phyloP scores from a whole-genome alignment of 2,329 filamentous ascomycete genomes.

The Emmonsia crescens region DNA sequence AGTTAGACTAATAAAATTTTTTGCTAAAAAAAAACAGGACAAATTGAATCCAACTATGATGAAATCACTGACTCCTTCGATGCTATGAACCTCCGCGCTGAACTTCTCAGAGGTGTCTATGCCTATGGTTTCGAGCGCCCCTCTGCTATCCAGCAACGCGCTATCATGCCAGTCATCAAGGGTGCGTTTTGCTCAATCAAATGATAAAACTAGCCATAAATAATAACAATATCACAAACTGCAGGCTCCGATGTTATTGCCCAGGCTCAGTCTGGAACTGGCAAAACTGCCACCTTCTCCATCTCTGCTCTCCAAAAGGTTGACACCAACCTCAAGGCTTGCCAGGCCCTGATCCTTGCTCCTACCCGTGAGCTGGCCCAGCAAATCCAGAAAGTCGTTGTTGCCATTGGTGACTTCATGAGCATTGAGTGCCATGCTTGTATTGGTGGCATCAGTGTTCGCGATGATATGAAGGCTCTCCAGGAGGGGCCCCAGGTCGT shows the following conservation, averaged over 20 bases:
- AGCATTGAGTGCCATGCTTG: constrained; percentile 98
- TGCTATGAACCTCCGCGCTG: constrained; percentile 90
- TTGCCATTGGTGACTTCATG: constrained; percentile 99
- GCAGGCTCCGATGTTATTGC: constrained; percentile 96
- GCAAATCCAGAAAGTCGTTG: constrained; percentile 98
- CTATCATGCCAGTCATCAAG: constrained; percentile 99
- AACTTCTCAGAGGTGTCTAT: constrained; percentile 97
- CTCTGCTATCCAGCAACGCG: constrained; percentile 98
- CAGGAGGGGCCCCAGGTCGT: constrained; percentile 94
- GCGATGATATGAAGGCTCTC: constrained; percentile 97
- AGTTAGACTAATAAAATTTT: neutral
- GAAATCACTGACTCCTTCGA: constrained; percentile 99
- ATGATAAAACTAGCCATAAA: no score
- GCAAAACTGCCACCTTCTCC: constrained; percentile 99
- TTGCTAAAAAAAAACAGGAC: constrained; percentile 49
- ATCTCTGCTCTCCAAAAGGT: constrained; percentile 99
- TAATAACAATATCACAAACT: neutral
- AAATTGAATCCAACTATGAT: constrained; percentile 99
- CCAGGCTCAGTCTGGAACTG: constrained; percentile 98
- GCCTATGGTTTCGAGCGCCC: constrained; percentile 99
- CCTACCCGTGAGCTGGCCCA: constrained; percentile 97
- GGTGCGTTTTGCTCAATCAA: no score
- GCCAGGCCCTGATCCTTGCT: constrained; percentile 95
- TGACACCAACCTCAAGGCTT: constrained; percentile 86
- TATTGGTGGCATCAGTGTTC: constrained; percentile 95